Percentiles rank a stretch among this genome's conserved stretches.
phyloP scores from a whole-genome alignment of 495 filamentous ascomycete genomes.

The Xylaria palmicola region DNA sequence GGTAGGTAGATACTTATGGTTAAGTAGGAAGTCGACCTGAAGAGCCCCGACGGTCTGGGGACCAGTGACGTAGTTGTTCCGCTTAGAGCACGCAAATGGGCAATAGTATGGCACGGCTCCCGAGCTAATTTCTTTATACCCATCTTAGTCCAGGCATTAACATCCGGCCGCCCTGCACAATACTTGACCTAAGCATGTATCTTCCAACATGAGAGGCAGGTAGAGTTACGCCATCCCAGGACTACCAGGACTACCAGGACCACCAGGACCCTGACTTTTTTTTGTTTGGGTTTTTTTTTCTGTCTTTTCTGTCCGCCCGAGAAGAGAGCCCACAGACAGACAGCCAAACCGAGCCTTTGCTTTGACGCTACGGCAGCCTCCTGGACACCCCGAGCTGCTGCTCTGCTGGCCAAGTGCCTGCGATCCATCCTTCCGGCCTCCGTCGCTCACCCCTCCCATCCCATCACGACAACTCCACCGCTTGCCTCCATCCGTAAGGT shows the following conservation, averaged over 20 bases:
- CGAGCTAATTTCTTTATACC: constrained; percentile 3
- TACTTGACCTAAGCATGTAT: too few species aligned
- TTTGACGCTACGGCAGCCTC: neutral
- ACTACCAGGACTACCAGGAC: too few species aligned
- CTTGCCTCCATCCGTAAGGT: constrained; percentile 8
- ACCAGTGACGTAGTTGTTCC: constrained; percentile 19
- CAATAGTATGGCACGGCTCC: neutral
- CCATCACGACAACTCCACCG: constrained; percentile 10
- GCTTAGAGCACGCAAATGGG: constrained; percentile 15
- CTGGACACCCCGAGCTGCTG: too few species aligned
- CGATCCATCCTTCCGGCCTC: neutral
- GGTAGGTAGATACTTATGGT: neutral
- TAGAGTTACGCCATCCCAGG: constrained; percentile 10
- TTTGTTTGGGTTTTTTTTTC: neutral
- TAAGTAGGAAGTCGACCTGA: neutral
- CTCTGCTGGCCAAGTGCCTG: too few species aligned
- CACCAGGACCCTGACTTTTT: constrained; percentile 11
- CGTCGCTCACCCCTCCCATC: constrained; percentile 1
- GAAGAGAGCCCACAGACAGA: neutral
- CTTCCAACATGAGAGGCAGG: constrained; percentile 11
- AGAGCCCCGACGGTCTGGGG: neutral
- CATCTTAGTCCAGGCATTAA: neutral
- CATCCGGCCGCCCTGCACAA: neutral
- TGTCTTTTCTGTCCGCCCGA: neutral
- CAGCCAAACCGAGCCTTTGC: too few species aligned